These are phyloP conservation scores for Fusarium papillatum DNA, from an alignment of 2,329 filamentous ascomycete genomes.

Conservation along the genomic window DNA sequence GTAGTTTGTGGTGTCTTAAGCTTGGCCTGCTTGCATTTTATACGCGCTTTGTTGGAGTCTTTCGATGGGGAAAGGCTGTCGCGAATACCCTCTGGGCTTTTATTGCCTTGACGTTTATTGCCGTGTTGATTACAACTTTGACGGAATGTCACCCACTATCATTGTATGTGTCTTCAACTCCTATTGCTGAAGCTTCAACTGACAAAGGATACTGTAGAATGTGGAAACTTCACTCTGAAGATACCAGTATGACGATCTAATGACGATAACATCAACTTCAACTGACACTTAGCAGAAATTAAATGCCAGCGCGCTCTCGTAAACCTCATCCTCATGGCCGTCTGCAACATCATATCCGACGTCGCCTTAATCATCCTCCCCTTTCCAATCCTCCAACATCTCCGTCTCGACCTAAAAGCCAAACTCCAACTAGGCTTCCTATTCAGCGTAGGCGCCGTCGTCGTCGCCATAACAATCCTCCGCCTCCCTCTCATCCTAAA, in stretches of 20 bases:
- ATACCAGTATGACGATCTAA: constrained; percentile 13
- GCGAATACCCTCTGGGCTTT: constrained; percentile 41
- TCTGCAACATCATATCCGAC: constrained; percentile 47
- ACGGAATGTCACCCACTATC: constrained; percentile 45
- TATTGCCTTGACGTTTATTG: constrained; percentile 44
- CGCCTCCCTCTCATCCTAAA: constrained; percentile 47
- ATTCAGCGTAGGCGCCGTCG: constrained; percentile 44
- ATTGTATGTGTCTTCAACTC: constrained; percentile 26
- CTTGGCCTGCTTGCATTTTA: constrained; percentile 47
- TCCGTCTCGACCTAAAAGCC: constrained; percentile 30
- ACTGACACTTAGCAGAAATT: constrained; percentile 21
- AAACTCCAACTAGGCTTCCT: constrained; percentile 41
- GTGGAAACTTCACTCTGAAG: constrained; percentile 29
- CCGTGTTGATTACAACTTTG: constrained; percentile 44
- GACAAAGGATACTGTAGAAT: constrained; percentile 18
- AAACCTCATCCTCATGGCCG: constrained; percentile 46
- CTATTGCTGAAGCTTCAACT: neutral
- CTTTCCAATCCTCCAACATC: constrained; percentile 46
- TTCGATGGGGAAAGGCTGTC: constrained; percentile 40
- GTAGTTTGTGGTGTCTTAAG: constrained; percentile 48
- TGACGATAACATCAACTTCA: neutral
- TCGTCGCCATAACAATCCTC: constrained; percentile 47
- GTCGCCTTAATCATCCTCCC: constrained; percentile 47
- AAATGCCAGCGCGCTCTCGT: constrained; percentile 43
- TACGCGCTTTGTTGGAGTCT: constrained; percentile 45